phyloP scores from a whole-genome alignment of 306 rosid genomes.

The Oemleria cerasiformis region DNA sequence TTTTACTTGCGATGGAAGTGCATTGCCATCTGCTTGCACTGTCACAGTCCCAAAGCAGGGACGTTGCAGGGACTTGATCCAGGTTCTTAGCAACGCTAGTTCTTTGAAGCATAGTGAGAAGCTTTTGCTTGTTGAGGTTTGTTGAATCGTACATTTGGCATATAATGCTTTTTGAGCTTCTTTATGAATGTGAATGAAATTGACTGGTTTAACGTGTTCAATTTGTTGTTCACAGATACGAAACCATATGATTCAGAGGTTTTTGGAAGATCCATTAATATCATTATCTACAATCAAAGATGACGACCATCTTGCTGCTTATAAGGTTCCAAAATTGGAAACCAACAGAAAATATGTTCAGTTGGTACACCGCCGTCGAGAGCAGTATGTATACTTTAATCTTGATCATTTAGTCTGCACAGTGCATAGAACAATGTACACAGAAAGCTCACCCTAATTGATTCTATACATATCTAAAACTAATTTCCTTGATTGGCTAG shows the following conservation, averaged over 20 bases:
- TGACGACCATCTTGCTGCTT: conserved; percentile 83
- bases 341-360: conserved; percentile 79
- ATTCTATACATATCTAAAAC: neutral
- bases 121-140: conserved; percentile 84
- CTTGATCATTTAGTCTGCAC: neutral
- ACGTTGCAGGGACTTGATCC: conserved; percentile 89
- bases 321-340: conserved; percentile 65
- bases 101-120: conserved; percentile 78
- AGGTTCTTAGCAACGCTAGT: conserved; percentile 81
- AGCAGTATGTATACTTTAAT: conserved; percentile 56
- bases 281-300: conserved; percentile 76
- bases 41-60: conserved; percentile 97
- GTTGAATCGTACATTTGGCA: conserved; percentile 17
- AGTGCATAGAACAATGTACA: neutral
- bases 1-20: conserved; percentile 72
- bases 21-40: conserved; percentile 63
- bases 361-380: conserved; percentile 75
- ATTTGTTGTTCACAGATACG: conserved; percentile 52
- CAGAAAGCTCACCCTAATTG: neutral
- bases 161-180: conserved; percentile 2
- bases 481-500: neutral
- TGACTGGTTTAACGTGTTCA: conserved; percentile 7
- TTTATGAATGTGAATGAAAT: neutral
- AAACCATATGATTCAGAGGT: conserved; percentile 74
- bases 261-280: conserved; percentile 77